Evolutionary conservation across 371 early-diverging fungal genomes (phyloP), one percentile per base, ranked within the genome.

Genomic region (Mucor racemosus): DNA sequence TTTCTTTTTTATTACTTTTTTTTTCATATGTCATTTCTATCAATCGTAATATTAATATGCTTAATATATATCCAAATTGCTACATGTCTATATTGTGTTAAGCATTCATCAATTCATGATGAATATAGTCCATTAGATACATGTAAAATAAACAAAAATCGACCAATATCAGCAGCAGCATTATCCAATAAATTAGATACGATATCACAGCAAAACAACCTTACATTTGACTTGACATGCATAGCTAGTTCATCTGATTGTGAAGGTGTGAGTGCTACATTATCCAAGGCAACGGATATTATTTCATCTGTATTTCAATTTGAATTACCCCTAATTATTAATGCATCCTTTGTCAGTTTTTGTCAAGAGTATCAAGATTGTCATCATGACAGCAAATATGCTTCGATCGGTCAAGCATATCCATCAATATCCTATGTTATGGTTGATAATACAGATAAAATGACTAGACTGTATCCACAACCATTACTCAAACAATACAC

Each of bases 401-500:
- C 68, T 40, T 69, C 80, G 5, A 74, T 82, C 42, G 87, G 78
- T 3, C 71, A 75, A 50, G 77, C 80, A 5, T 78, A 69, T 66
- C 83, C 88, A 6, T 69, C 86, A 1, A 74, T 82, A 54, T 82
- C 81, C 13, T 78, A 78, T 55, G 42, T 77, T 4, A 77, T 84
- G 74, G 62, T 67, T 15, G 83, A 83, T 61, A 31, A 44, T 17
- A 70, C 75, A 14, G 80, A 81, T 53, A 74, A 77, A 39, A 76
- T 71, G 55, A 76, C 72, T 3, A 58, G 85, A 40, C 80, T 89
- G 69, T 90, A 90, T 67, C 89, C 92, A 34, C 92, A 91, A 67
- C 81, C 87, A 31, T 59, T 90, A 21, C 70, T 88, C 11, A 90
- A 90, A 64, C 90, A 91, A 50, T 76, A 79, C 17, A 68, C 72